Base-by-base conservation (phyloP, 2,329 filamentous ascomycete genomes). In the Pseudonectria foliicola region DNA sequence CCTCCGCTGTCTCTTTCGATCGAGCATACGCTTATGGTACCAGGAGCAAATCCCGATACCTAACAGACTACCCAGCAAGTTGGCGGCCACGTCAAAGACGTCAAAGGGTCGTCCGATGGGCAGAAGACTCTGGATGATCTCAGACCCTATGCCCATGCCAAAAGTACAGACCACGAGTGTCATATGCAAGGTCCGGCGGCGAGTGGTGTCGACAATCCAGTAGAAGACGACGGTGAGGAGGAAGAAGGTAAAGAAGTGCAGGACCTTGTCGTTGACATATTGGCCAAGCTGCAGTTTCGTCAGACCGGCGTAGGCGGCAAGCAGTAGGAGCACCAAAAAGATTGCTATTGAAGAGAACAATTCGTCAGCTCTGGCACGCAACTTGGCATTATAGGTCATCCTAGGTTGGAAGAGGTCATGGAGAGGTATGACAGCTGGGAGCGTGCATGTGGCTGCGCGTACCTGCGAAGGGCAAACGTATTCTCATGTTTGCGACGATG, bases 11-110 rank as follows among this genome's bases (percentile, higher is more conserved):
- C 89, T 75, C 57, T 84, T 85, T 43, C 92, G 75, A 61, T 96
- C 90, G 26, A 96, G 68, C 88, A 96, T 96, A 39, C 92, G 82
- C 55, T 85, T 83, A 63, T 98, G 92, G 58, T 98, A 98, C 84
- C 85, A 90, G 38, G 79, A 81, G 57, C 85, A 93, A 13, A 94
- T 58, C 0, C 71, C 80, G 13, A 95, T 57, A 0, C 77, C 88
- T 1, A 70, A 66, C 11, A 84, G 61, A 44, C 84, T 90, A 27
- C 92, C 92, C 27, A 85, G 65, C 1, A 95, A 62, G 58, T 98
- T 98, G 54, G 89, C 88, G 34, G 87, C 68, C 42, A 98, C 85
- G 57, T 96, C 87, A 54, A 82, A 86, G 31, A 82, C 65, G 54
- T 98, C 92, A 46, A 81, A 80, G 12, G 70, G 61, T 42, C 82